These are phyloP conservation scores for Sesbania bispinosa DNA, from an alignment of 306 rosid genomes.

Conservation along the genomic window DNA sequence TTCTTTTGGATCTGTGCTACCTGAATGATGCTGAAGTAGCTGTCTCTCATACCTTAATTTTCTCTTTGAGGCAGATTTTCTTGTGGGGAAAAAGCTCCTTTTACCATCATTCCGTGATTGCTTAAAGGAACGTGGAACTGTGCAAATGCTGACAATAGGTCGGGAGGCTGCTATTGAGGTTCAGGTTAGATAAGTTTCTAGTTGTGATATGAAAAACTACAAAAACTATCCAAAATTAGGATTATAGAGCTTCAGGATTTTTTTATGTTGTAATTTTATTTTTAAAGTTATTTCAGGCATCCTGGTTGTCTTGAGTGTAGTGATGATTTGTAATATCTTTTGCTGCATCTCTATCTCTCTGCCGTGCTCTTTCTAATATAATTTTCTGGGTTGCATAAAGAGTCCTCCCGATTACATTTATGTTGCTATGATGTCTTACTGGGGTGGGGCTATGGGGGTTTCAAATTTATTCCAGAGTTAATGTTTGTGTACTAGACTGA, in stretches of 20 bases:
- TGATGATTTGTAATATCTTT: background rate
- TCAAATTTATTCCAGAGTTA: too few species aligned
- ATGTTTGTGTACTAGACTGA: background rate
- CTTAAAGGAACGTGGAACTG: conserved; percentile 92
- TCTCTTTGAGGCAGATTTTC: conserved; percentile 93
- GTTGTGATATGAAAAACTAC: conserved; percentile 6
- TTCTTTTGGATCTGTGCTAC: conserved; percentile 68
- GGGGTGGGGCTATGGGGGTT: too few species aligned
- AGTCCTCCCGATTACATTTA: too few species aligned
- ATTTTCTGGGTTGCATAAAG: too few species aligned
- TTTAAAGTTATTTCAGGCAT: background rate
- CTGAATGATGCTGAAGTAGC: conserved; percentile 68
- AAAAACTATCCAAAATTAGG: conserved; percentile 1
- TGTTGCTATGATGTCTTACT: too few species aligned
- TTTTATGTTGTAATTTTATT: background rate
- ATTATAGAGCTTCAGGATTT: background rate
- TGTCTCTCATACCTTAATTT: conserved; percentile 65
- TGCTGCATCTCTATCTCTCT: background rate
- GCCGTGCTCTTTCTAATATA: background rate
- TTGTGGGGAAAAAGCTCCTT: conserved; percentile 74
- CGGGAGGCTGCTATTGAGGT: conserved; percentile 98
- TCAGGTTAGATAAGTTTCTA: conserved; percentile 58
- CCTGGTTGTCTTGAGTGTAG: background rate
- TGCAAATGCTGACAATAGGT: conserved; percentile 85
- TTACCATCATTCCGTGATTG: conserved; percentile 86